These are phyloP conservation scores for Phymatotrichopsis omnivora DNA, from an alignment of 2,329 filamentous ascomycete genomes.

Conservation along the genomic window DNA sequence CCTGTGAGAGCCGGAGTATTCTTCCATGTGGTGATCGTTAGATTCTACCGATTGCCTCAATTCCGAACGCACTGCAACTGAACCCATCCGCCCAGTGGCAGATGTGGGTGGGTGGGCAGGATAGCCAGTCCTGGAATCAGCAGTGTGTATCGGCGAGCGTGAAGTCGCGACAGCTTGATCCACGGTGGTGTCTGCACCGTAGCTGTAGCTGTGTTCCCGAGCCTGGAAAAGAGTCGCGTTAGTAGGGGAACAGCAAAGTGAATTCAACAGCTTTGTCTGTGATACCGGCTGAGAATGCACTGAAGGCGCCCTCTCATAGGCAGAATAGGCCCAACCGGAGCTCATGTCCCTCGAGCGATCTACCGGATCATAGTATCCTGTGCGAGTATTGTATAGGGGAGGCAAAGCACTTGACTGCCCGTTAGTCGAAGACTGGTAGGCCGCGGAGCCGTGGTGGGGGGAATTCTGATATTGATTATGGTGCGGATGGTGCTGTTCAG, in stretches of 20 bases:
- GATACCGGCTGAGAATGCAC: conserved; percentile 24
- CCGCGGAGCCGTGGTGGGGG: too few relatives aligned
- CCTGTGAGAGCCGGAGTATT: conserved; percentile 16
- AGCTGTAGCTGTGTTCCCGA: conserved; percentile 24
- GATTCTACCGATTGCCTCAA: conserved; percentile 22
- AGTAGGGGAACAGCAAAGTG: conserved; percentile 13
- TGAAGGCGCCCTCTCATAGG: conserved; percentile 22
- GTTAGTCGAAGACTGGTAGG: conserved; percentile 15
- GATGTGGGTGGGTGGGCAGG: conserved; percentile 25
- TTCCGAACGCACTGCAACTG: conserved; percentile 14
- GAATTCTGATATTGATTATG: conserved; percentile 19
- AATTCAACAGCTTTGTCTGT: conserved; percentile 2
- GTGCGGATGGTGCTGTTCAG: conserved; percentile 25
- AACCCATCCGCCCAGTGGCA: conserved; percentile 19
- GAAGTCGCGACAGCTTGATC: conserved; percentile 17
- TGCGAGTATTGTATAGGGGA: conserved; percentile 21
- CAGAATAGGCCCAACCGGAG: conserved; percentile 17
- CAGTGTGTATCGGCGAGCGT: conserved; percentile 24
- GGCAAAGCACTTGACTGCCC: conserved; percentile 23
- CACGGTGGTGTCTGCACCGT: conserved; percentile 21
- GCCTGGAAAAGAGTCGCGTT: conserved; percentile 15
- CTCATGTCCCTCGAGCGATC: conserved; percentile 26
- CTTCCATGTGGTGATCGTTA: conserved; percentile 17
- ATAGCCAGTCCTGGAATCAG: conserved; percentile 23
- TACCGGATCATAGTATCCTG: conserved; percentile 28